Base-by-base conservation (phyloP, 495 filamentous ascomycete species). In the Podospora didyma region DNA sequence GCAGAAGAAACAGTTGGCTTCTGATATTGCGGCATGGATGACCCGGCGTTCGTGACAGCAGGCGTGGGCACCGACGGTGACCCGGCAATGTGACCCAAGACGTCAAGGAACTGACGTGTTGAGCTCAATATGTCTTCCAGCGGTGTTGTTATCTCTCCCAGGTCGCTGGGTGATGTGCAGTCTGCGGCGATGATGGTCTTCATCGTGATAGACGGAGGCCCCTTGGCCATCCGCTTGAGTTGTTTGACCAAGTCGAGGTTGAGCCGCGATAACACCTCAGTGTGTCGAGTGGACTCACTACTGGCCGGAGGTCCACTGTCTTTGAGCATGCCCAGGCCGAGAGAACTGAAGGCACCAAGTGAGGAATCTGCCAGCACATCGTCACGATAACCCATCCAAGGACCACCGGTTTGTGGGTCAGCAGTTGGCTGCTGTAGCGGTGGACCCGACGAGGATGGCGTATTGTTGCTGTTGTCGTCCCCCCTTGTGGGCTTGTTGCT, bases 231-330 rank as follows among this genome's bases (percentile, higher is more conserved):
- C 19, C 39, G 53, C 17, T 31, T 20, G 4, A 65, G 31, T 24
- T 57, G 46, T 1, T 34, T 59, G 20, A 47, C 55, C n/a, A 62
- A 34, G 22, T 57, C 28, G 22, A 59, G 53, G 20, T 59, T 62
- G 2, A 62, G 62, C 17, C 17, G 44, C 16, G 62, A 62, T 6
- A 65, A 59, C n/a, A 51, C 54, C 21, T 65, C 45, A 2, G 46
- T 31, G 39, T 58, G 49, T n/a, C 31, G 46, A 23, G 48, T 28
- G 51, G 34, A 45, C 0, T 49, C 34, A 14, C 23, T 51, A 14
- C 22, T 16, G 34, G 34, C 34, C 9, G n/a, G n/a, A n/a, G n/a
- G n/a, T n/a, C 34, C 2, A 16, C 9, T 16, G 34, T 37, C 34
- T 7, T 37, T 7, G 9, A 37, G 34, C 9, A 37, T 37, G 0